Percentiles rank a stretch among this genome's conserved stretches.
Evolutionary conservation across 805 yeast species (phyloP).

Genomic region (Metschnikowia reukaufii): DNA sequence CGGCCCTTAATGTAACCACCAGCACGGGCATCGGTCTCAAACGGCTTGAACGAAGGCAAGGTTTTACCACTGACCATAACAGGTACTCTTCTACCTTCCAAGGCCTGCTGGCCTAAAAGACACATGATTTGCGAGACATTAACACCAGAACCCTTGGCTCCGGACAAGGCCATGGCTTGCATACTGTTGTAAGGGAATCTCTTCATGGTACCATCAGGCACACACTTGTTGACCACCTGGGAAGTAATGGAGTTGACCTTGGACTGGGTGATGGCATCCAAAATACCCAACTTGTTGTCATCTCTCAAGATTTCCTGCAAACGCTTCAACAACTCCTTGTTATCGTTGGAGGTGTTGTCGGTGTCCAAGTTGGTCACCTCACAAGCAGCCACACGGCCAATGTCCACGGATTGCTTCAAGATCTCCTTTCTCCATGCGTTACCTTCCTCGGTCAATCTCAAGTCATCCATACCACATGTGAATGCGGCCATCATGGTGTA

Average conservation of each 20-base stretch:
- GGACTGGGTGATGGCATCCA: conserved; percentile 94
- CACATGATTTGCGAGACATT: conserved; percentile 99
- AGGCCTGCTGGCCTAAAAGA: conserved; percentile 96
- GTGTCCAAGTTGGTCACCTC: conserved; percentile 85
- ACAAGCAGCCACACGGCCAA: conserved; percentile 88
- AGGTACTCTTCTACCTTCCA: conserved; percentile 99
- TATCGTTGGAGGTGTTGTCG: conserved; percentile 42
- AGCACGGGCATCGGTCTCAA: conserved; percentile 95
- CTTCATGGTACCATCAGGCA: conserved; percentile 95
- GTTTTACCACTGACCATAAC: conserved; percentile 99
- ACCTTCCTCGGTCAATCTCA: conserved; percentile 88
- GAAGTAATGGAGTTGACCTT: conserved; percentile 91
- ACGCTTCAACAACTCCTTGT: conserved; percentile 80
- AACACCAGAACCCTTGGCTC: conserved; percentile 98
- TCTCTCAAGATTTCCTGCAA: conserved; percentile 94
- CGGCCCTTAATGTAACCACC: conserved; percentile 98
- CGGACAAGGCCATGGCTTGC: conserved; percentile 99
- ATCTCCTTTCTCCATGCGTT: conserved; percentile 85
- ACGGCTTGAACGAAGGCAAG: conserved; percentile 93
- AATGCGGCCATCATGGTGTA: conserved; percentile 90
- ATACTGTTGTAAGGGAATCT: conserved; percentile 92
- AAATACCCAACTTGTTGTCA: conserved; percentile 83
- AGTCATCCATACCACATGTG: conserved; percentile 99
- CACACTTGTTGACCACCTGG: conserved; percentile 91
- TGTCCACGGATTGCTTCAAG: conserved; percentile 70